phyloP scores from a whole-genome alignment of 768 basidiomycete species.

The Xerocomellus dryophilus region DNA sequence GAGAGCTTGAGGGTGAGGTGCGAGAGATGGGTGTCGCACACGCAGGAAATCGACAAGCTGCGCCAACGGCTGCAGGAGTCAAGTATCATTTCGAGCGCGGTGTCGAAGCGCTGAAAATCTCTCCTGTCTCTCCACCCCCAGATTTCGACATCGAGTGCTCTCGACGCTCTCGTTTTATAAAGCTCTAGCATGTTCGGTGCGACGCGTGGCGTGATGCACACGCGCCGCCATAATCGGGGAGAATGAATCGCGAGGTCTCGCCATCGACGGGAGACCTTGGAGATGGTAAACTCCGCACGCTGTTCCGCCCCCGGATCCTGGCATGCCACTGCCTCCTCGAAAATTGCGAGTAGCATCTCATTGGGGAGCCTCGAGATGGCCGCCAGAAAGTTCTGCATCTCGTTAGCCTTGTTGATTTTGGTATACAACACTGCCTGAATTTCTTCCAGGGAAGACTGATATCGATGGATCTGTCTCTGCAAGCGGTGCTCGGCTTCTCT shows the following conservation, averaged over 20 bases:
- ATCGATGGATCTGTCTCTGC: slow-evolving; percentile 17
- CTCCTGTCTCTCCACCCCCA: slow-evolving; percentile 30
- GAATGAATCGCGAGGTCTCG: slow-evolving; percentile 30
- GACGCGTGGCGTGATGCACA: slow-evolving; percentile 24
- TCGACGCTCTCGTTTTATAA: slow-evolving; percentile 25
- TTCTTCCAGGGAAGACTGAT: slow-evolving; percentile 12
- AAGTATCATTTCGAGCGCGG: slow-evolving; percentile 24
- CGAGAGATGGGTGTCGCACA: slow-evolving; percentile 31
- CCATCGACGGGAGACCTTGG: slow-evolving; percentile 34
- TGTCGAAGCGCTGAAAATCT: slow-evolving; percentile 32
- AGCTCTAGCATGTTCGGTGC: slow-evolving; percentile 20
- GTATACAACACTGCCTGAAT: slow-evolving; percentile 15
- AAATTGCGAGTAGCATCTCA: slow-evolving; percentile 30
- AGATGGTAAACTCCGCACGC: slow-evolving; percentile 24
- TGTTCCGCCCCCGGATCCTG: slow-evolving; percentile 21
- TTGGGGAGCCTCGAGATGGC: slow-evolving; percentile 31
- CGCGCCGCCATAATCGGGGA: slow-evolving; percentile 29
- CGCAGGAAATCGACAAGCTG: slow-evolving; percentile 22
- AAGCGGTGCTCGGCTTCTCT: slow-evolving; percentile 10
- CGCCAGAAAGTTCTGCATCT: slow-evolving; percentile 30
- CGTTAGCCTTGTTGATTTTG: slow-evolving; percentile 26
- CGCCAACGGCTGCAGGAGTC: slow-evolving; percentile 29
- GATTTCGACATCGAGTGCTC: slow-evolving; percentile 27
- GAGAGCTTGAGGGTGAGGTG: slow-evolving; percentile 29
- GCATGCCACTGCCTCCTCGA: slow-evolving; percentile 29